phyloP scores from a whole-genome alignment of 2,329 filamentous ascomycete species.

The Cladophialophora yegresii region DNA sequence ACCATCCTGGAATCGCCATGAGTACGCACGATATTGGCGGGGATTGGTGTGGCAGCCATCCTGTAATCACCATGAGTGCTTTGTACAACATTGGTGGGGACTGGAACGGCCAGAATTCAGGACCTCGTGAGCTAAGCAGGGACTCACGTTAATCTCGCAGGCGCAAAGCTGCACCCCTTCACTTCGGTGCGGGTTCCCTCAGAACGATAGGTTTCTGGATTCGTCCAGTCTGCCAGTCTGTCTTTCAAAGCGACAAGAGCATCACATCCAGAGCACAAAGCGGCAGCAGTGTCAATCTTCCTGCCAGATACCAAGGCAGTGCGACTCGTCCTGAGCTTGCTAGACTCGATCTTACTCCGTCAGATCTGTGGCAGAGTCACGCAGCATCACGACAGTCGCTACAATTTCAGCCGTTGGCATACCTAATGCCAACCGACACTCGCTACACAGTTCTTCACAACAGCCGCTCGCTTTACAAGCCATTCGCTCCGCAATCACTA shows the following conservation, averaged over 20 bases:
- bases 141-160: slow-evolving; percentile 5
- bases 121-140: slow-evolving; percentile 7
- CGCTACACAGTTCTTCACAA: not conserved
- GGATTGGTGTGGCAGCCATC: slow-evolving; percentile 2
- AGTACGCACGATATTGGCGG: not conserved
- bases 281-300: slow-evolving; percentile 7
- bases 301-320: slow-evolving; percentile 4
- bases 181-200: slow-evolving; percentile 6
- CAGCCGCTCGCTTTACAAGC: not conserved
- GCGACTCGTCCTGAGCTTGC: slow-evolving; percentile 14
- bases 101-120: slow-evolving; percentile 1
- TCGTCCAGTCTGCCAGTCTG: slow-evolving; percentile 11
- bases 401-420: not conserved
- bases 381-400: not conserved
- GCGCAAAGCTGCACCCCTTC: slow-evolving; percentile 2
- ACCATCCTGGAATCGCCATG: slow-evolving; percentile 7
- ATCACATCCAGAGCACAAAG: slow-evolving; percentile 1
- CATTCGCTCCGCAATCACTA: not conserved
- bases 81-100: slow-evolving; percentile 6
- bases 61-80: slow-evolving; percentile 2
- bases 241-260: slow-evolving; percentile 6
- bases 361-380: not conserved
- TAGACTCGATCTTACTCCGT: not conserved
- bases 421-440: not conserved
- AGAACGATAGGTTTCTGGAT: slow-evolving; percentile 7